Conservation (phyloP, 805 yeast species). For the Candida jianshihensis region DNA sequence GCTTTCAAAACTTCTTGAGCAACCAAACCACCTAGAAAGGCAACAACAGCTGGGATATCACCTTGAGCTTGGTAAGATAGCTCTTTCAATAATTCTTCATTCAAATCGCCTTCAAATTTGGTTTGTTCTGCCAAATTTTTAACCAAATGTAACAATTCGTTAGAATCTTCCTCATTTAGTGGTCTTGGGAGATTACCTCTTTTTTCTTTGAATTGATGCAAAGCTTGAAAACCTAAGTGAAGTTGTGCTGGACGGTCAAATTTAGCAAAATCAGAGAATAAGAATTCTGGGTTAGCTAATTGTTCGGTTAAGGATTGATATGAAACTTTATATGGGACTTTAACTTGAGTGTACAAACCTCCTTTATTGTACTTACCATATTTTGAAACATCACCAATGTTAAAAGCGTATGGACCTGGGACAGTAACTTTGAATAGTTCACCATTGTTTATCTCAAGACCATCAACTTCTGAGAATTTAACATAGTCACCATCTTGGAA, state of each 20-base stretch:
- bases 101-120: constrained; percentile 52
- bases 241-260: constrained; percentile 87
- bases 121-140: constrained; percentile 51
- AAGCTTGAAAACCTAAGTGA: constrained; percentile 88
- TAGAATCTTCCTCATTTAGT: constrained; percentile 66
- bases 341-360: constrained; percentile 89
- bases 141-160: constrained; percentile 53
- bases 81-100: constrained; percentile 61
- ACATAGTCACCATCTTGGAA: constrained; percentile 89
- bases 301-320: constrained; percentile 64
- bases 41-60: constrained; percentile 83
- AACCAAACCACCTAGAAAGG: constrained; percentile 86
- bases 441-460: constrained; percentile 73
- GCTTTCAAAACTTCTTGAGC: constrained; percentile 97
- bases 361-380: constrained; percentile 70
- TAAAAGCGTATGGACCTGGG: constrained; percentile 91
- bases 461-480: constrained; percentile 79
- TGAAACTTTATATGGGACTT: constrained; percentile 59
- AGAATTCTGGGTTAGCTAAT: constrained; percentile 67
- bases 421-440: constrained; percentile 71
- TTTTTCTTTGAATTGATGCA: constrained; percentile 61
- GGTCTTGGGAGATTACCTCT: constrained; percentile 71
- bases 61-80: constrained; percentile 84
- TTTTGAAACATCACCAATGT: constrained; percentile 47
- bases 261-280: constrained; percentile 86